Evolutionary conservation across 345 rosid genomes (phyloP), one percentile per base, ranked within the genome.

Genomic region (Turnera subulata): DNA sequence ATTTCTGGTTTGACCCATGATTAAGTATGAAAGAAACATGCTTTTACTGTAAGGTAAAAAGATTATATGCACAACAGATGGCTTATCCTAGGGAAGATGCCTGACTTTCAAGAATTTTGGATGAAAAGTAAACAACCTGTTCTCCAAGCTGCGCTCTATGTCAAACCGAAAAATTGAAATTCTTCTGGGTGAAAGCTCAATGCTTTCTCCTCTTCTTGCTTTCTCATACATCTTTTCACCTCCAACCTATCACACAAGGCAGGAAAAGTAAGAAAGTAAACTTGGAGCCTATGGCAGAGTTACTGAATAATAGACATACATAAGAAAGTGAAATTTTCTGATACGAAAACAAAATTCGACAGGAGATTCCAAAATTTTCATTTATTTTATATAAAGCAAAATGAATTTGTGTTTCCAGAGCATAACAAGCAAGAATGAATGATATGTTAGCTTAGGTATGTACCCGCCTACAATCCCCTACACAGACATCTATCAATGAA

Each of bases 151-250:
- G 35, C 90, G 96, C 56, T 93, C 96, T 1, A 89, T 84, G 46
- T 89, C 86, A 65, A 89, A 87, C 65, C 78, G 63, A 71, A 84
- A 84, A 76, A 93, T 82, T 2, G 97, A 93, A 68, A 89, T 87
- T 70, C 79, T 79, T 72, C 99, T 82, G 0, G 97, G 96, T 43
- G 96, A 67, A 67, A 93, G 94, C 73, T 93, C 97, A 16, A 89
- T 53, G 1, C 72, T 85, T 74, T 89, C 99, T 61, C 99, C 97
- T 82, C 85, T 78, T 80, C 99, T 89, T 46, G 97, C 96, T 80
- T 93, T 93, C 0, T 87, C 97, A 46, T 93, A 93, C 97, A 93
- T 87, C 74, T 61, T 93, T 74, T 93, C 97, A 14, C 99, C 97
- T 72, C 91, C 94, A 65, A 89, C 85, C 99, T 89, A 52, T 59